phyloP scores from a whole-genome alignment of 805 yeast genomes.

The Kodamaea lidongshanica region DNA sequence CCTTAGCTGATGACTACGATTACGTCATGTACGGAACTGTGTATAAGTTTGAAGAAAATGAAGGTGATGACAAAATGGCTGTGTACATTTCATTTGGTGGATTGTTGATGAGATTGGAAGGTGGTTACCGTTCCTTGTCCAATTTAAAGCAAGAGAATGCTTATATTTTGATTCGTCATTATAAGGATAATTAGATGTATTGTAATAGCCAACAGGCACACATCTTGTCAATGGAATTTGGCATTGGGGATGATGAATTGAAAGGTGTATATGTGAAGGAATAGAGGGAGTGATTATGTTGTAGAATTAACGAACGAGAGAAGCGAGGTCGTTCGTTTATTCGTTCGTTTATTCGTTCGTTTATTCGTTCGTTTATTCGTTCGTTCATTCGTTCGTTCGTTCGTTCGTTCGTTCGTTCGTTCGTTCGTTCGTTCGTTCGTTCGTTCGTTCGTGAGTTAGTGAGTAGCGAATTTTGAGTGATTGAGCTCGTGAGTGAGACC shows the following conservation, averaged over 20 bases:
- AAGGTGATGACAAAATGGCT: slow-evolving; percentile 60
- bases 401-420: too few species aligned
- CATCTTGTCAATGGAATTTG: not conserved
- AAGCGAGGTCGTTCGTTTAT: too few species aligned
- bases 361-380: too few species aligned
- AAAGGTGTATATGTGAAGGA: not conserved
- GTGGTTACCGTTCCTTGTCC: slow-evolving; percentile 84
- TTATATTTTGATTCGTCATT: slow-evolving; percentile 80
- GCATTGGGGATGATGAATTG: not conserved
- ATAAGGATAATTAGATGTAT: slow-evolving; percentile 25
- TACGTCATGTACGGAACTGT: slow-evolving; percentile 98
- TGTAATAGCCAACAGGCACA: not conserved
- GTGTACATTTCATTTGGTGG: slow-evolving; percentile 97
- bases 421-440: too few species aligned
- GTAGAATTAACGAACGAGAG: too few species aligned
- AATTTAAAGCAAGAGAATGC: slow-evolving; percentile 90
- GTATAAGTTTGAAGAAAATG: slow-evolving; percentile 88
- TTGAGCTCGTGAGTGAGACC: too few species aligned
- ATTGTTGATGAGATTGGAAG: slow-evolving; percentile 85
- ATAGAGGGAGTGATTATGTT: not conserved
- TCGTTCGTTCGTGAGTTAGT: too few species aligned
- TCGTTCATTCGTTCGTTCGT: too few species aligned
- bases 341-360: too few species aligned
- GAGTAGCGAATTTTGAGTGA: too few species aligned
- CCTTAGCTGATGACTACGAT: slow-evolving; percentile 94